phyloP scores from a whole-genome alignment of 2,329 filamentous ascomycete species.

The Chaetomiaceae sp. region DNA sequence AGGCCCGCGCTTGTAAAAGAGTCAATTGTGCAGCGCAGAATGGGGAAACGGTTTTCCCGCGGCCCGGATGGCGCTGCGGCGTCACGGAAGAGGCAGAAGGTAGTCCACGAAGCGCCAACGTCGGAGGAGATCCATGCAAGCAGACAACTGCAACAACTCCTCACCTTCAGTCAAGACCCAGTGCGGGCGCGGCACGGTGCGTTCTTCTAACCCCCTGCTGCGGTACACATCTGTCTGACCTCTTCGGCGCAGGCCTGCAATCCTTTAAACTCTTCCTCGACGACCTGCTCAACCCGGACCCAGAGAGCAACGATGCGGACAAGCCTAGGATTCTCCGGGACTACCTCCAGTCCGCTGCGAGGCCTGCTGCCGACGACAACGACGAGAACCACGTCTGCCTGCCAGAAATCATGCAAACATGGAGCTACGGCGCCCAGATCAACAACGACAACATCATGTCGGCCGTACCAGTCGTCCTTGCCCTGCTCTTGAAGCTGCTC shows the following conservation, averaged over 20 bases:
- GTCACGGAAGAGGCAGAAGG: constrained; percentile 51
- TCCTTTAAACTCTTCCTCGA: constrained; percentile 71
- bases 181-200: constrained; percentile 62
- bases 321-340: constrained; percentile 60
- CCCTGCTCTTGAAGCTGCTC: constrained; percentile 73
- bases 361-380: constrained; percentile 46
- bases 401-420: constrained; percentile 77
- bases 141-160: constrained; percentile 63
- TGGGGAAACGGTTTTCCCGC: constrained; percentile 44
- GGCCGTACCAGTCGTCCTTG: constrained; percentile 73
- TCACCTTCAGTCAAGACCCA: constrained; percentile 68
- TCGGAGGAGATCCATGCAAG: constrained; percentile 59
- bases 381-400: constrained; percentile 63
- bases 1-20: background rate
- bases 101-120: constrained; percentile 53
- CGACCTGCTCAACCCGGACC: constrained; percentile 51
- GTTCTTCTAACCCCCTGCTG: constrained; percentile 16
- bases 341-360: constrained; percentile 60
- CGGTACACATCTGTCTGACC: constrained; percentile 1
- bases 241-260: constrained; percentile 50
- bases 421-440: constrained; percentile 75
- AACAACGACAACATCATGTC: constrained; percentile 80
- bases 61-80: constrained; percentile 39
- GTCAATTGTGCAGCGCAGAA: constrained; percentile 23
- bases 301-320: constrained; percentile 44